Base-by-base conservation (phyloP, 495 filamentous ascomycete genomes). In the Penicillium fimorum region DNA sequence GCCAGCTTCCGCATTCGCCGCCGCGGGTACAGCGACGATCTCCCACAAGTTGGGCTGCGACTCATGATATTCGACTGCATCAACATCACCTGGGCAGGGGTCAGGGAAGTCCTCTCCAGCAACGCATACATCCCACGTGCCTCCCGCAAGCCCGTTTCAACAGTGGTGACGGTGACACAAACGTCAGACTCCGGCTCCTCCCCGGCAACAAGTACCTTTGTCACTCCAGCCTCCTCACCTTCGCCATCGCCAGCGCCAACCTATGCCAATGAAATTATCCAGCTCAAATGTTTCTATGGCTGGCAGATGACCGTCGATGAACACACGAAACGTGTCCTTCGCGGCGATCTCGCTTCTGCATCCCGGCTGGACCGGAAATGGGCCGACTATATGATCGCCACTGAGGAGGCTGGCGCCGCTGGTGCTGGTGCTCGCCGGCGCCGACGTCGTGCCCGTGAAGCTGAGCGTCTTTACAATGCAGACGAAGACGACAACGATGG, bases 291-390 rank as follows among this genome's bases (percentile, higher is more conserved):
- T 70, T 97, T 91, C 76, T 93, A 96, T 69, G 90, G 86, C 18
- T 97, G 90, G 85, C 94, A 98, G 73, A 88, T 87, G 68, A 96
- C 92, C 3, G 92, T 96, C 20, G 87, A 96, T 55, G 90, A 96
- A 66, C 93, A 97, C 69, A 92, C 82, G 45, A 89, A 91, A 68
- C 83, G 92, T 3, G 89, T 96, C 1, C 71, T 95, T 30, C 76
- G 82, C 17, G 90, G 91, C 1, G 88, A 96, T 51, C 76, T 89
- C 22, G 70, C 73, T 0, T 76, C 87, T 4, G 94, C 94, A 2
- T 73, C 75, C 33, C 75, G 88, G 12, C 76, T 98, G 20, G 92
- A 96, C 73, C 78, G 83, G 47, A 96, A 92, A 72, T 98, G 94
- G 94, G 90, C 86, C 0, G 88, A 96, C 32, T 93, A 91, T 60